These are phyloP conservation scores for Malania oleifera DNA, from an alignment of 164 flowering plant genomes.

Conservation along the genomic window DNA sequence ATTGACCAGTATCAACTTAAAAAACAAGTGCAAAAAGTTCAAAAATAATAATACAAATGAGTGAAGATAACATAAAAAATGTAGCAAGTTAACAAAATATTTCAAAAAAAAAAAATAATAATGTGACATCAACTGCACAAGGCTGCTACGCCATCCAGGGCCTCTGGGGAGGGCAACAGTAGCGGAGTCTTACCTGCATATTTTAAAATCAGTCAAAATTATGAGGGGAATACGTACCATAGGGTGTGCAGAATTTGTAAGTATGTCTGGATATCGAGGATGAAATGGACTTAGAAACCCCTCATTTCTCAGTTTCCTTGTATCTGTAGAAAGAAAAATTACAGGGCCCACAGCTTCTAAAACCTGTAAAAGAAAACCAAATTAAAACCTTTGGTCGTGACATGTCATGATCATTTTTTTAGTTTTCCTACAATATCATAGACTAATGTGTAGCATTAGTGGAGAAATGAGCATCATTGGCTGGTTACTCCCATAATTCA, in stretches of 20 bases:
- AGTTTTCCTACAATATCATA: no score
- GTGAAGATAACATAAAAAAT: not conserved
- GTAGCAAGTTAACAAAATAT: not conserved
- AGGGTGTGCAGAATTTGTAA: constrained; percentile 98
- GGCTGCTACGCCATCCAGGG: no score
- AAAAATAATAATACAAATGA: not conserved
- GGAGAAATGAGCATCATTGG: not conserved
- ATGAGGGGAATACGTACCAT: constrained; percentile 45
- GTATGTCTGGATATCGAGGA: constrained; percentile 98
- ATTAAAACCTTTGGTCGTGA: not conserved
- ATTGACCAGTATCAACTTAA: not conserved
- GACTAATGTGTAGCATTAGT: not conserved
- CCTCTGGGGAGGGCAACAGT: no score
- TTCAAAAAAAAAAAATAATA: no score
- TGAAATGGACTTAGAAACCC: constrained; percentile 98
- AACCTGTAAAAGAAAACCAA: constrained; percentile 60
- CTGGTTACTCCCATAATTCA: no score
- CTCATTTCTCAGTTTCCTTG: constrained; percentile 94
- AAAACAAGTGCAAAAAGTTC: constrained; percentile 1
- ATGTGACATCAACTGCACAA: no score
- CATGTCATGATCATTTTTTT: not conserved
- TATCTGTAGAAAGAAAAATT: constrained; percentile 85
- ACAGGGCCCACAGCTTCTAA: constrained; percentile 96
- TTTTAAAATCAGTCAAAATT: no score
- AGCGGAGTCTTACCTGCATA: no score